Conservation (phyloP, 169 alveolate genomes). For the Amoebophrya sp. region DNA sequence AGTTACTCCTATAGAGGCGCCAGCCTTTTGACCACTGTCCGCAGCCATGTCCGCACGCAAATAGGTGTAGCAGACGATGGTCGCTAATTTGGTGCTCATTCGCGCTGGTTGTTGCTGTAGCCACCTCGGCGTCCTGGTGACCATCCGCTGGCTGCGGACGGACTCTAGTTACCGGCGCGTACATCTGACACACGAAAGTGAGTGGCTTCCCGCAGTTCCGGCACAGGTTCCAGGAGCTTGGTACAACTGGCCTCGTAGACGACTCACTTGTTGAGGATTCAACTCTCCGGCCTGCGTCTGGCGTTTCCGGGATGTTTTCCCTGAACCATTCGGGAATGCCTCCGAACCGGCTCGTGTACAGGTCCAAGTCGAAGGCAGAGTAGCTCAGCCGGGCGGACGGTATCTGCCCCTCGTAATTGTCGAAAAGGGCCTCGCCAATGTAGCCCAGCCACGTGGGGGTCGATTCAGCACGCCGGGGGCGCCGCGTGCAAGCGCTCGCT, state of each 20-base stretch:
- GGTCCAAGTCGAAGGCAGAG: background rate
- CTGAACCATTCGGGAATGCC: background rate
- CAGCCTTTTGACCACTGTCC: background rate
- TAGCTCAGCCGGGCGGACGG: background rate
- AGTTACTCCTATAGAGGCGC: background rate
- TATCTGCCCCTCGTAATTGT: background rate
- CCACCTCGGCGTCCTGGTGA: background rate
- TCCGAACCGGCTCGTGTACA: background rate
- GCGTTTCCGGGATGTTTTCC: background rate
- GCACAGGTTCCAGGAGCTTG: background rate
- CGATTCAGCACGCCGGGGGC: no score
- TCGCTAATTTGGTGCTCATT: no score
- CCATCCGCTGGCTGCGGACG: no score
- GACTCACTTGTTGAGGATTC: background rate
- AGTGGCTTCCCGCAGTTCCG: background rate
- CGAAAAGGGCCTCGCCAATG: background rate
- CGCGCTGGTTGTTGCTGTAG: background rate
- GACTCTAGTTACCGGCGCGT: background rate
- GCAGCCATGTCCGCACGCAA: background rate
- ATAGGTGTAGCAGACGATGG: background rate
- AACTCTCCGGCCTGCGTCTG: background rate
- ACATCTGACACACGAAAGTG: background rate
- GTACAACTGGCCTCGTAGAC: background rate
- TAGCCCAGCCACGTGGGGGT: background rate
- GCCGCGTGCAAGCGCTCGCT: no score